phyloP scores from a whole-genome alignment of 2,329 filamentous ascomycete species.

The Aspergillus floridensis region DNA sequence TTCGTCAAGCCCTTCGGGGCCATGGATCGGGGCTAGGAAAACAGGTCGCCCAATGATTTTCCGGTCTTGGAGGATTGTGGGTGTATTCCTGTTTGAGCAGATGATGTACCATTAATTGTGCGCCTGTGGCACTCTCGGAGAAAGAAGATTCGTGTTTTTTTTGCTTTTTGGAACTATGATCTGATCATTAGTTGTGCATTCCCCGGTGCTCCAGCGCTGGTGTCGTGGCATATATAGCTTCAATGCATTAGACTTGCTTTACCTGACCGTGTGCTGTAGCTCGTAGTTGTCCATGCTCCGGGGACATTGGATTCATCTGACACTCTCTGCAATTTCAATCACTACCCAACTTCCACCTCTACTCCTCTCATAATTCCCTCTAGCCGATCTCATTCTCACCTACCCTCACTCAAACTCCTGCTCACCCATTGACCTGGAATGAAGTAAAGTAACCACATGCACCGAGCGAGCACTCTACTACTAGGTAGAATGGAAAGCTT shows the following conservation, averaged over 20 bases:
- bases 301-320: no score
- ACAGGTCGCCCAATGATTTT: conserved; percentile 8
- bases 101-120: conserved; percentile 30
- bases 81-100: conserved; percentile 18
- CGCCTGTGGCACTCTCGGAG: conserved; percentile 31
- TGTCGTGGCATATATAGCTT: conserved; percentile 17
- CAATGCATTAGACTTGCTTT: conserved; percentile 19
- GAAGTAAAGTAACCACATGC: no score
- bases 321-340: no score
- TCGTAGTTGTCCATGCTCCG: no score
- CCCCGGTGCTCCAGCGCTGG: conserved; percentile 14
- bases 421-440: no score
- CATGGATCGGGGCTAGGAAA: conserved; percentile 15
- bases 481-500: no score
- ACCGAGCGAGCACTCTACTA: no score
- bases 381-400: no score
- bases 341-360: no score
- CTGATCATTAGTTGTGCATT: conserved; percentile 4
- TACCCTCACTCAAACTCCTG: no score
- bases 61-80: conserved; percentile 18
- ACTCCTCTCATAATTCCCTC: no score
- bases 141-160: conserved; percentile 28
- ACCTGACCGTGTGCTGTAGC: neutral
- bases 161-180: conserved; percentile 15
- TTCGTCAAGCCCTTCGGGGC: neutral